Percentiles rank a stretch among this genome's conserved stretches.
These are phyloP conservation scores for Colletotrichum gloeosporioides DNA, from an alignment of 2,329 filamentous ascomycete genomes.

Conservation along the genomic window DNA sequence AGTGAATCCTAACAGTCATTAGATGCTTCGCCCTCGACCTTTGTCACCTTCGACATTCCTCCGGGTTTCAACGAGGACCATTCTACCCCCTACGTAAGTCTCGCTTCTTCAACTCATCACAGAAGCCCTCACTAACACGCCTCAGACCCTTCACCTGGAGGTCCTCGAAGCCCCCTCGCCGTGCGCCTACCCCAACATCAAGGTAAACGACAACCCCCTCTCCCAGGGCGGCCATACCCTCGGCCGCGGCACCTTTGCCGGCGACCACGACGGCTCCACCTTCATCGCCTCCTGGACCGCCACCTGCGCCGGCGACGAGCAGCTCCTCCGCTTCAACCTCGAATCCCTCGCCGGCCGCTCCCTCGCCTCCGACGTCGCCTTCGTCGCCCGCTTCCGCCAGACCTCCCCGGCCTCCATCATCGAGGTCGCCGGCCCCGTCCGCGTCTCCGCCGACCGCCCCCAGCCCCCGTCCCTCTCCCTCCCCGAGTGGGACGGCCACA, in stretches of 20 bases:
- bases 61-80: slow-evolving; percentile 10
- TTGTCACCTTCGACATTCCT: slow-evolving; percentile 22
- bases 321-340: slow-evolving; percentile 50
- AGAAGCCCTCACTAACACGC: background rate
- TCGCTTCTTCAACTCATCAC: background rate
- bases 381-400: slow-evolving; percentile 53
- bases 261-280: slow-evolving; percentile 37
- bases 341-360: slow-evolving; percentile 45
- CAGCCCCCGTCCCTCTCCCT: background rate
- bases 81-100: slow-evolving; percentile 3
- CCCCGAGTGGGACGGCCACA: slow-evolving; percentile 14
- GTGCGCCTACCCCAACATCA: slow-evolving; percentile 53
- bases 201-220: slow-evolving; percentile 50
- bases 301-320: slow-evolving; percentile 48
- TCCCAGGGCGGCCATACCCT: slow-evolving; percentile 41
- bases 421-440: slow-evolving; percentile 39
- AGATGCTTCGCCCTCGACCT: slow-evolving; percentile 11
- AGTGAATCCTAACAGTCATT: background rate
- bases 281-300: slow-evolving; percentile 53
- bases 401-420: slow-evolving; percentile 45
- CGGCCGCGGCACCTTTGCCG: slow-evolving; percentile 46
- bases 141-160: slow-evolving; percentile 46
- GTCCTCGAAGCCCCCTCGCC: slow-evolving; percentile 48
- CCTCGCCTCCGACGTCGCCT: slow-evolving; percentile 39
- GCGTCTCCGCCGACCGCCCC: slow-evolving; percentile 25